Evolutionary conservation across 306 rosid species (phyloP), one percentile per base, ranked within the genome.

Genomic region (Myrica gale): DNA sequence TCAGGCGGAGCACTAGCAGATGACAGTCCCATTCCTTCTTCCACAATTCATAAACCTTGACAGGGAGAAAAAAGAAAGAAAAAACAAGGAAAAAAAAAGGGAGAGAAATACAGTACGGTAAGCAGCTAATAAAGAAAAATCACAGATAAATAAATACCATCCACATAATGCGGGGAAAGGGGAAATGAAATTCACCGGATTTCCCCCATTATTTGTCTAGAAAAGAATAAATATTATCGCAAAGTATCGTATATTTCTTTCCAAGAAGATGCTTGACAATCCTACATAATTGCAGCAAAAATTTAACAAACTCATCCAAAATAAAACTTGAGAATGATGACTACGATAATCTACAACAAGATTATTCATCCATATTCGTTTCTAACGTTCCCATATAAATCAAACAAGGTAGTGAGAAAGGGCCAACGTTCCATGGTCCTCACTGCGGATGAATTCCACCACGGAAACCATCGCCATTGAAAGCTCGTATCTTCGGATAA

Each of bases 11-110:
- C 71, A 48, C 85, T 54, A 9, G 87, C 79, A 58, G 97, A 81
- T 23, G 99, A 88, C 42, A 92, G 61, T 0, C 96, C 98, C 98
- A 96, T 95, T 13, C n/a, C 68, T 56, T 77, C 41, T 39, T 46
- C 71, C 67, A 46, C 39, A 21, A 68, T 42, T 62, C 23, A 74
- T 76, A 41, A 78, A 62, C 72, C 78, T 41, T 51, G 67, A 73
- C 61, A 52, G 15, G 20, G 44, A 70, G 68, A 66, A 32, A 32
- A 32, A 32, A 32, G 3, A 26, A 26, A 26, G 32, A 2, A 26
- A 9, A 44, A 44, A 55, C 19, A 41, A 4, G 2, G 3, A 9
- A 44, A 44, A 55, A 42, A 42, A 19, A 50, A 37, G 47, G 9
- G 1, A 63, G 1, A 48, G 1, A 2, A 12, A 5, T 13, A 8